Evolutionary conservation across 2,329 filamentous ascomycete genomes (phyloP), one percentile per base, ranked within the genome.

Genomic region (Sclerotinia spermophila): DNA sequence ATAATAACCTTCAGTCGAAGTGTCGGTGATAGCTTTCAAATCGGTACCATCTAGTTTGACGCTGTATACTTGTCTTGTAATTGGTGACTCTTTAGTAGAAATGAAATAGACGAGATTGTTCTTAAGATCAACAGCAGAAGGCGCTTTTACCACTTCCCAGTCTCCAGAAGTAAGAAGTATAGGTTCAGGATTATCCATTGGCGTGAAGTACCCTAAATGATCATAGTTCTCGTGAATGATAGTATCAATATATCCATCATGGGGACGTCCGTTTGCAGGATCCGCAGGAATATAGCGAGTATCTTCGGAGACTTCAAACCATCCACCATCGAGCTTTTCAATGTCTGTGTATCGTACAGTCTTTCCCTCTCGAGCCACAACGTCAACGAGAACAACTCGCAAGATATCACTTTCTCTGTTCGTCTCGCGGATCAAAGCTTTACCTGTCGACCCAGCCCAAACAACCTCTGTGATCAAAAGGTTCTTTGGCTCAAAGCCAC

Each of bases 391-490:
- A 10, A 97, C 89, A 38, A 97, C 89, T 74, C 92, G 93, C 79
- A 98, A 86, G n/a, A 93, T 81, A 77, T 98, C 94, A 79, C 94
- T 97, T 76, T 97, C 93, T 68, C 96, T 89, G 80, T 99, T 99
- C 0, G 94, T 97, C 81, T 96, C 92, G 75, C 96, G 92, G 75
- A 99, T 88, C 21, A 99, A 83, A 11, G 96, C 91, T 78, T 95
- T 92, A 71, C 87, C 86, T 61, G 83, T 86, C 62, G 82, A 81
- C 1, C 93, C 93, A 5, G 93, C 93, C 95, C 96, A 99, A 21
- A 97, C 83, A 35, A 98, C 90, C 77, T 97, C 94, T 38, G 94
- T 97, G 76, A 99, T 97, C 74, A 99, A 88, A 40, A 95, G 88
- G 80, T 97, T 87, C 27, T 94, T 87, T 74, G 95, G 90, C 0